phyloP scores from a whole-genome alignment of 2,329 filamentous ascomycete species.

The Scleromitrula shiraiana region DNA sequence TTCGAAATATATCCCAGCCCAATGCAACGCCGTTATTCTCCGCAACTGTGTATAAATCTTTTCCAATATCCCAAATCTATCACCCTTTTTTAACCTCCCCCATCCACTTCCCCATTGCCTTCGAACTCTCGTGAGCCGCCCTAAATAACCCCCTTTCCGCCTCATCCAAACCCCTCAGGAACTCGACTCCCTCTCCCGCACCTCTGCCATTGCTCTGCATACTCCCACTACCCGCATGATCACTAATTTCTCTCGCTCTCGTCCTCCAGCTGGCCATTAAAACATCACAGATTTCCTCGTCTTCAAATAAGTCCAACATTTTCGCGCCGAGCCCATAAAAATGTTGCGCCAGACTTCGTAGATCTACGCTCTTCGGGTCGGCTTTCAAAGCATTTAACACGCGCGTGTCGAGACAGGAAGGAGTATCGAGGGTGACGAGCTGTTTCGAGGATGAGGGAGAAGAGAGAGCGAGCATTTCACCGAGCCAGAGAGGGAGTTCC shows the following conservation, averaged over 20 bases:
- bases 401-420: slow-evolving; percentile 54
- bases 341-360: slow-evolving; percentile 75
- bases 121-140: slow-evolving; percentile 65
- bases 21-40: no score
- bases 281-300: slow-evolving; percentile 70
- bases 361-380: slow-evolving; percentile 75
- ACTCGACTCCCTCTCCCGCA: slow-evolving; percentile 68
- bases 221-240: slow-evolving; percentile 81
- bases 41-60: no score
- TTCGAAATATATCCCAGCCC: no score
- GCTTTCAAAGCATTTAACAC: slow-evolving; percentile 88
- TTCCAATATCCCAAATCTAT: neutral
- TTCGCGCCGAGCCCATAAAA: slow-evolving; percentile 82
- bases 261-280: slow-evolving; percentile 72
- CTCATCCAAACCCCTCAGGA: slow-evolving; percentile 81
- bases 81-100: slow-evolving; percentile 32
- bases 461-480: slow-evolving; percentile 80
- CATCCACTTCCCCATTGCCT: slow-evolving; percentile 62
- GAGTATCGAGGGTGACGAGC: slow-evolving; percentile 74
- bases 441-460: slow-evolving; percentile 40
- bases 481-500: slow-evolving; percentile 85
- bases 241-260: slow-evolving; percentile 72
- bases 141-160: slow-evolving; percentile 74
- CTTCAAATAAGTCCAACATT: slow-evolving; percentile 86
- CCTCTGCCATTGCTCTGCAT: slow-evolving; percentile 63